These are phyloP conservation scores for Gracilaria domingensis DNA, from an alignment of 23 red algal genomes.

Conservation along the genomic window DNA sequence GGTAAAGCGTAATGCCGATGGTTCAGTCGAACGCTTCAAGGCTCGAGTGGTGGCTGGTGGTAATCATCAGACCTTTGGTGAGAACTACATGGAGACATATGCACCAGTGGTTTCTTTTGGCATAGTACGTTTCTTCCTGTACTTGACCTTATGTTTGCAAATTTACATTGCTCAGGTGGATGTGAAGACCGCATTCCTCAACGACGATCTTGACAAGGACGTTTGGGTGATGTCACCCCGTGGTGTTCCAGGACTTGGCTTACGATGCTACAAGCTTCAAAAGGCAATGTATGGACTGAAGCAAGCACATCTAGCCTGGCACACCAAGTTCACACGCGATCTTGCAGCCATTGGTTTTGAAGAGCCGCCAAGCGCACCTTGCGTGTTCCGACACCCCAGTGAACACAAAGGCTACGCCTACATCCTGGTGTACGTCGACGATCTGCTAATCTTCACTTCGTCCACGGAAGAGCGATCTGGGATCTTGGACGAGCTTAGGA, in stretches of 20 bases:
- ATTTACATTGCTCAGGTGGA: slow-evolving; percentile 21
- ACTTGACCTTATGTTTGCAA: slow-evolving; percentile 1
- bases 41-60: neutral
- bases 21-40: neutral
- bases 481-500: slow-evolving; percentile 14
- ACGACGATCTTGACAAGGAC: slow-evolving; percentile 25
- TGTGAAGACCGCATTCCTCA: slow-evolving; percentile 36
- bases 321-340: neutral
- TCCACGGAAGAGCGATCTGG: neutral
- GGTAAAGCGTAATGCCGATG: slow-evolving; percentile 6
- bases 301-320: slow-evolving; percentile 34
- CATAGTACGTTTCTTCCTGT: slow-evolving; percentile 23
- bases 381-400: neutral
- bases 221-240: slow-evolving; percentile 26
- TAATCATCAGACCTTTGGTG: slow-evolving; percentile 9
- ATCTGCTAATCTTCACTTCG: slow-evolving; percentile 14
- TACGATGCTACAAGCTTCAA: slow-evolving; percentile 22
- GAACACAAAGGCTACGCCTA: neutral
- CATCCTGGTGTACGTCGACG: slow-evolving; percentile 47
- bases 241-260: slow-evolving; percentile 26
- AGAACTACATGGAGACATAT: slow-evolving; percentile 22
- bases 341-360: neutral
- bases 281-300: slow-evolving; percentile 35
- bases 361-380: neutral
- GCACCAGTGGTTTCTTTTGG: slow-evolving; percentile 6